Evolutionary conservation across 352 stramenopile genomes (phyloP), one percentile per base, ranked within the genome.

Genomic region (Globisporangium paddicum): DNA sequence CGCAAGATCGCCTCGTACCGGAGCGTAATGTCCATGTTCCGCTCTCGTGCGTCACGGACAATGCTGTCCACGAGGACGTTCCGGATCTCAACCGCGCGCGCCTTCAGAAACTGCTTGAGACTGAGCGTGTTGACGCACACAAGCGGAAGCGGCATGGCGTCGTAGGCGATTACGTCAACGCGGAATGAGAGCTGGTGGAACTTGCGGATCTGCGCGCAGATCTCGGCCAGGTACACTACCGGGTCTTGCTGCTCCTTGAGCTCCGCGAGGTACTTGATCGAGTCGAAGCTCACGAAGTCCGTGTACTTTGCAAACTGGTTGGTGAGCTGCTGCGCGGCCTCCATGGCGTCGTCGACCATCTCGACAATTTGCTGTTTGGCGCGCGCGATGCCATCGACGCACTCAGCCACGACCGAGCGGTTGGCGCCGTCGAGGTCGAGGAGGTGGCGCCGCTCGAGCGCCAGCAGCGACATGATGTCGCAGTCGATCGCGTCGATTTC

Each of bases 381-480:
- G 0, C 19, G 55, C 1, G 65, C 56, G 2, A 97, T 68, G 0
- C 57, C 66, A 8, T 83, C 60, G 0, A 87, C 38, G 35, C 84
- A 77, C 26, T 82, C 74, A 0, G 65, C 53, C 10, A 90, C 67
- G 8, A 90, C 83, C 0, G 63, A 55, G 9, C 49, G 50, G 26
- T 82, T 69, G 1, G 71, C 62, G 3, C 77, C 67, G 16, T 56
- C 32, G 11, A 93, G 63, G 54, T 89, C 72, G 0, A 95, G 67
- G 4, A 95, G 47, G 4, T 74, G 79, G 0, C 64, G 60, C 14
- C 72, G 69, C 3, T 88, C 78, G 2, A 98, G 77, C 6, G 78
- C 71, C 10, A 98, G 68, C 16, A 98, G 68, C 7, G 82, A 95
- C 79, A 98, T 89, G 25, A 98, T 81, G 46, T 98, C 93, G 54